Evolutionary conservation across 2,329 filamentous ascomycete genomes (phyloP), one percentile per base, ranked within the genome.

Genomic region (Neocatenulostroma microsporum): DNA sequence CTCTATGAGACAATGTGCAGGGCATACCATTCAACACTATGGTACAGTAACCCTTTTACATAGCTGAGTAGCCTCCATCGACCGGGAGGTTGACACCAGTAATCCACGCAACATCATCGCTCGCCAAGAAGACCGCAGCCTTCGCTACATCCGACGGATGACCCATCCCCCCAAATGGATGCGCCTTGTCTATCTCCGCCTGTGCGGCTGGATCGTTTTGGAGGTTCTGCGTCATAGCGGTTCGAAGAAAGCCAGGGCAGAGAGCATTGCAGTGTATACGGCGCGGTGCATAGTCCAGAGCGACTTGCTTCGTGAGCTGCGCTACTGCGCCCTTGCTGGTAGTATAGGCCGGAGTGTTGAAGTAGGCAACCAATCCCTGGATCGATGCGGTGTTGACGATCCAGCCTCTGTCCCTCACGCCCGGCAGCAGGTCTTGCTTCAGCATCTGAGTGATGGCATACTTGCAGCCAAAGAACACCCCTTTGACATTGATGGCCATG

Each of bases 311-410:
- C 6, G 68, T 70, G 29, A 73, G 54, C 27, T 62, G 55, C 8
- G 64, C 54, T 5, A 69, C 66, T 0, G 66, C 69, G 8, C 63
- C 64, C 44, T 72, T 73, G 27, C 58, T 63, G 2, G 67, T 63
- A 36, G 62, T 66, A 46, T 72, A 72, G 13, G 56, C 54, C 18
- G 61, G 30, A 2, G 37, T 39, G 24, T 30, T 21, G 26, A 26
- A 17, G 24, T 33, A 38, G 5, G 36, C 36, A 9, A 14, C 58
- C 31, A 56, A 44, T 12, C 52, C 60, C 40, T 54, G 55, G 15
- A 62, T 50, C 25, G 54, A 60, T 6, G 58, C 56, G 5, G 57
- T 54, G 32, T 65, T 63, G 24, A 64, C 46, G 13, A 64, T 60
- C 58, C 59, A 65, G 2, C 62, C 62, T 17, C 49, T 42, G 41